phyloP scores from a whole-genome alignment of 768 basidiomycete species.

The Epithele typhae region DNA sequence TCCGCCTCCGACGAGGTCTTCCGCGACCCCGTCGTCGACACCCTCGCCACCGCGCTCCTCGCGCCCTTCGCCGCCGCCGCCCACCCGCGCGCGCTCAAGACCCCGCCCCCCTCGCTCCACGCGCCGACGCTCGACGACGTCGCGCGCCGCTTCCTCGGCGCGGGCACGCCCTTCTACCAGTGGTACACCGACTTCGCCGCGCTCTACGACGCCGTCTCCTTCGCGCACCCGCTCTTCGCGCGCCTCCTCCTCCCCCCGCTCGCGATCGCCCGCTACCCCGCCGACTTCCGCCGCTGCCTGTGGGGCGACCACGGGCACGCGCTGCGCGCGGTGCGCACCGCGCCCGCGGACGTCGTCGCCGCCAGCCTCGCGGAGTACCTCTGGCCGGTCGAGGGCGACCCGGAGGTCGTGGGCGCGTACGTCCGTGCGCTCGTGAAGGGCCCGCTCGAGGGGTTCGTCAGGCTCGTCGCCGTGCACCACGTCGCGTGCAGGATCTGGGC shows the following conservation, averaged over 20 bases:
- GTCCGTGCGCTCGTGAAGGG: conserved; percentile 46
- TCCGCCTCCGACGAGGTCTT: conserved; percentile 61
- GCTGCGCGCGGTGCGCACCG: conserved; percentile 53
- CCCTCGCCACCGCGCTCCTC: conserved; percentile 57
- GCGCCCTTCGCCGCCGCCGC: conserved; percentile 43
- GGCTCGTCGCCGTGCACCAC: conserved; percentile 73
- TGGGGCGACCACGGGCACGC: conserved; percentile 78
- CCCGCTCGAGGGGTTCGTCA: conserved; percentile 51
- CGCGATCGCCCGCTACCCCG: conserved; percentile 61
- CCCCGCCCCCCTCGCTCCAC: conserved; percentile 13
- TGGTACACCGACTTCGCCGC: conserved; percentile 89
- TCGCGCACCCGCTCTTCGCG: conserved; percentile 73
- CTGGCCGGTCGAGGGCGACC: conserved; percentile 64
- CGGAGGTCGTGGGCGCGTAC: conserved; percentile 60
- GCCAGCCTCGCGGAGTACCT: conserved; percentile 56
- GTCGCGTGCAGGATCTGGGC: conserved; percentile 72
- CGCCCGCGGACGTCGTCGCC: conserved; percentile 48
- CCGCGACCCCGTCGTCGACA: conserved; percentile 61
- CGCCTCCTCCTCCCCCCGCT: conserved; percentile 72
- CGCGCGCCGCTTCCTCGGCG: conserved; percentile 55
- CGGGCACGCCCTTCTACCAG: conserved; percentile 81
- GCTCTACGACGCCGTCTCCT: conserved; percentile 90
- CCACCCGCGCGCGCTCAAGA: conserved; percentile 16
- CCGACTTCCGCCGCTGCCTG: conserved; percentile 79
- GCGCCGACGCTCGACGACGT: conserved; percentile 45